These are phyloP conservation scores for Phaseolus lunatus DNA, from an alignment of 306 rosid genomes.

Conservation along the genomic window DNA sequence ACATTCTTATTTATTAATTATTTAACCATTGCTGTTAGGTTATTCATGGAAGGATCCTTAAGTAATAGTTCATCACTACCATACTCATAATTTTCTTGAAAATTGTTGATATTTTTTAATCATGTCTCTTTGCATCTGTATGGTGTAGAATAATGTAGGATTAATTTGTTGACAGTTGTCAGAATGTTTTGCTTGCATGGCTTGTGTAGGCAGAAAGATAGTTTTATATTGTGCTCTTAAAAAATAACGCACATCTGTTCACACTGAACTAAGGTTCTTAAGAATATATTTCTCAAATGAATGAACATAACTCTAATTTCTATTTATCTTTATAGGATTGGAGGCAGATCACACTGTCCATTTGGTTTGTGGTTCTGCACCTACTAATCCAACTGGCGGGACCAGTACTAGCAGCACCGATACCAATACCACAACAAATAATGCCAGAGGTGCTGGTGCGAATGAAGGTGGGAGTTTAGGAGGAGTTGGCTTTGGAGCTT, in stretches of 20 bases:
- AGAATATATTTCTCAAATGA: conserved; percentile 3
- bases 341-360: conserved; percentile 88
- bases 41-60: not conserved
- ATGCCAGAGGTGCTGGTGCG: conserved; percentile 55
- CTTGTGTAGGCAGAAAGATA: no score
- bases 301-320: conserved; percentile 25
- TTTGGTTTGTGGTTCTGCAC: conserved; percentile 77
- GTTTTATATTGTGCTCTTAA: no score
- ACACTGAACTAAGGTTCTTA: not conserved
- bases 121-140: conserved; percentile 22
- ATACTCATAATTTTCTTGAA: not conserved
- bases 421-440: conserved; percentile 56
- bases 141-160: conserved; percentile 9
- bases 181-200: not conserved
- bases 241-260: conserved; percentile 9
- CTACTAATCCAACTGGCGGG: conserved; percentile 57
- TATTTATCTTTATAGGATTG: conserved; percentile 60
- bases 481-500: conserved; percentile 65
- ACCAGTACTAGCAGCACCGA: conserved; percentile 55
- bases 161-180: not conserved
- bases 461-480: conserved; percentile 66
- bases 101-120: not conserved
- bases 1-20: not conserved
- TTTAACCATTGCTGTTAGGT: not conserved
- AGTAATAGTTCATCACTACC: not conserved